Evolutionary conservation across 805 yeast species (phyloP).

Genomic region (Monosporozyma yasuniensis): DNA sequence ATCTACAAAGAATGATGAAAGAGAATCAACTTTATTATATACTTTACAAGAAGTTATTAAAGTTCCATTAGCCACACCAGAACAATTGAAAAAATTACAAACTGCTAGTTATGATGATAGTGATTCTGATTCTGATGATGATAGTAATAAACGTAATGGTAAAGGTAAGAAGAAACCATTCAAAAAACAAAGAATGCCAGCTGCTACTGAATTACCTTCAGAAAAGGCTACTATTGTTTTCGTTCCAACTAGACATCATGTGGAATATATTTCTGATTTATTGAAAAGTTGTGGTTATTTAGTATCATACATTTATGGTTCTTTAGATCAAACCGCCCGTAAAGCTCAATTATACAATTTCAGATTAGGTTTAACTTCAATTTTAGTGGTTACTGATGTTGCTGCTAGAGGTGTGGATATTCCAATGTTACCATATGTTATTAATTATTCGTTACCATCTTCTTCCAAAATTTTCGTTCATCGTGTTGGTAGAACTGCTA

Average conservation of each 20-base stretch:
- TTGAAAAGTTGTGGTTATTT: conserved; percentile 75
- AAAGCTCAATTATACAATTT: conserved; percentile 78
- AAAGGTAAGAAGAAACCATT: conserved; percentile 33
- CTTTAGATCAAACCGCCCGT: conserved; percentile 92
- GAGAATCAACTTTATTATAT: conserved; percentile 78
- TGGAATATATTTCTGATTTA: conserved; percentile 72
- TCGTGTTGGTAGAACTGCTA: conserved; percentile 98
- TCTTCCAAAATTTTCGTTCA: conserved; percentile 91
- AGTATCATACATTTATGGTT: conserved; percentile 84
- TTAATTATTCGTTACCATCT: conserved; percentile 83
- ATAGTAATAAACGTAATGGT: conserved; percentile 21
- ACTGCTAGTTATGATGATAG: conserved; percentile 40
- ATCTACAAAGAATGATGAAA: conserved; percentile 69
- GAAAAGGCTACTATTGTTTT: conserved; percentile 82
- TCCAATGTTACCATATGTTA: conserved; percentile 89
- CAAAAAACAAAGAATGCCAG: conserved; percentile 53
- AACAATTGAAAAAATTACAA: conserved; percentile 49
- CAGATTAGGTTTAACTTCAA: conserved; percentile 69
- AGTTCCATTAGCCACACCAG: conserved; percentile 70
- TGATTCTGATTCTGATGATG: conserved; percentile 43
- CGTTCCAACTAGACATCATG: conserved; percentile 97
- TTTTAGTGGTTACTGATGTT: conserved; percentile 95
- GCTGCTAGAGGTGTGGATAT: conserved; percentile 99
- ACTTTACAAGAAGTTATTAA: conserved; percentile 78
- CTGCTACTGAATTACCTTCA: conserved; percentile 79